Percentiles rank a stretch among this genome's conserved stretches.
Conservation (phyloP, 1,284 basidiomycete species). For the Rhodofomes roseus region DNA sequence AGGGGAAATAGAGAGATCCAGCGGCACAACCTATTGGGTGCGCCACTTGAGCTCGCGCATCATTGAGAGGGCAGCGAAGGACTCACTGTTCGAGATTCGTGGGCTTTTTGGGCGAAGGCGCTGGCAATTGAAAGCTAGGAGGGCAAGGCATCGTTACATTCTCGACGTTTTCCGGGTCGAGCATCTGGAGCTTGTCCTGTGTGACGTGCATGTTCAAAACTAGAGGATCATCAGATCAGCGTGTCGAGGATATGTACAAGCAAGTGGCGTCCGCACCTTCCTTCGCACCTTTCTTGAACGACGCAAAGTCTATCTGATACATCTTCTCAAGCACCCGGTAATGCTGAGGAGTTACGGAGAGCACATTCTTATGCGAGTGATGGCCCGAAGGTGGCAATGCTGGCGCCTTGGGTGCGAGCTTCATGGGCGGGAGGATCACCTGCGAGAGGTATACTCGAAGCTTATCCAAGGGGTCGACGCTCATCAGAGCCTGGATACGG, state of each 20-base stretch:
- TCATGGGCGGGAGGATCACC: conserved; percentile 47
- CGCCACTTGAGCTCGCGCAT: conserved; percentile 1
- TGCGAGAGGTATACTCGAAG: conserved; percentile 29
- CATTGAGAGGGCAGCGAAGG: not conserved
- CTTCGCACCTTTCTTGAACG: not conserved
- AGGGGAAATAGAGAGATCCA: conserved; percentile 53
- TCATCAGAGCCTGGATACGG: not conserved
- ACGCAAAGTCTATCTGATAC: conserved; percentile 28
- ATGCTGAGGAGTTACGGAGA: conserved; percentile 42
- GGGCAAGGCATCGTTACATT: conserved; percentile 42
- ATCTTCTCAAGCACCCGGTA: conserved; percentile 48
- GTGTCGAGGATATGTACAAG: not conserved
- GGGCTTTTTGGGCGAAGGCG: not conserved
- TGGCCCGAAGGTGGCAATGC: conserved; percentile 38
- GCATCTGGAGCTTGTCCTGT: not conserved
- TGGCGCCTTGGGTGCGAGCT: conserved; percentile 31
- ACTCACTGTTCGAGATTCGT: conserved; percentile 9
- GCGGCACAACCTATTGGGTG: conserved; percentile 27
- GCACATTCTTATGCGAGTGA: conserved; percentile 40
- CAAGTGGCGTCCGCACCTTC: not conserved
- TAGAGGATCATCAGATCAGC: conserved; percentile 4
- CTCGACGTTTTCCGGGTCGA: conserved; percentile 37
- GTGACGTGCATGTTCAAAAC: not conserved
- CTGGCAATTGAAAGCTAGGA: conserved; percentile 1
- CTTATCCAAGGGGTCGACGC: not conserved